Base-by-base conservation (phyloP, 176 grass and related monocot genomes). In the Phoenix roebelenii region DNA sequence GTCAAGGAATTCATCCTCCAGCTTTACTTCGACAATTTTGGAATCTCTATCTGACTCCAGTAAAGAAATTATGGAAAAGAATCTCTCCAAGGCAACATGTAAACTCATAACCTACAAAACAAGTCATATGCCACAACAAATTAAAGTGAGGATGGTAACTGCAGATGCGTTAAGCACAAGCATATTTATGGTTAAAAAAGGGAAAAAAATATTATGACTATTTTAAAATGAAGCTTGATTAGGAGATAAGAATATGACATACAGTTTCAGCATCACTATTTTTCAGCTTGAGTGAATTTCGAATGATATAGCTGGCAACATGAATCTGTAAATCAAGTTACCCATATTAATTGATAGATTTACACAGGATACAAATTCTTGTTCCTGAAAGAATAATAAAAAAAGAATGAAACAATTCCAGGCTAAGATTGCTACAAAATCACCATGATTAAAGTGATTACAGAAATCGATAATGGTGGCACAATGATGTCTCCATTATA, bases 211-310 rank as follows among this genome's bases (percentile, higher is more conserved):
- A n/a, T 0, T 18, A 58, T 66, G 19, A 10, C 20, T 10, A 4
- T 3, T 7, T 29, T 17, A 59, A 60, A 7, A 63, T 61, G 24
- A 25, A 49, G 9, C 60, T 22, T 51, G 26, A 71, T 57, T 54
- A 49, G 54, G 74, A 17, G 22, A 71, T 63, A 87, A 69, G 56
- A 62, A 60, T 74, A 12, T 44, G 35, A 26, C 60, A 61, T 73
- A 91, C 87, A 75, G 22, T 80, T 65, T 91, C 84, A 70, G 87
- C 77, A 76, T 97, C 87, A 60, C 66, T 88, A 67, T 66, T 65
- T 82, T 97, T 91, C 66, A 91, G 77, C 76, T 97, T 97, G 51
- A 97, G 81, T 55, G 87, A 97, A 54, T 88, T 67, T 51, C 82
- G 77, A 71, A 97, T 78, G 59, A 97, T 91, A 68, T 83, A 91